Conservation (phyloP, 345 rosid species). For the Ricinus communis region DNA sequence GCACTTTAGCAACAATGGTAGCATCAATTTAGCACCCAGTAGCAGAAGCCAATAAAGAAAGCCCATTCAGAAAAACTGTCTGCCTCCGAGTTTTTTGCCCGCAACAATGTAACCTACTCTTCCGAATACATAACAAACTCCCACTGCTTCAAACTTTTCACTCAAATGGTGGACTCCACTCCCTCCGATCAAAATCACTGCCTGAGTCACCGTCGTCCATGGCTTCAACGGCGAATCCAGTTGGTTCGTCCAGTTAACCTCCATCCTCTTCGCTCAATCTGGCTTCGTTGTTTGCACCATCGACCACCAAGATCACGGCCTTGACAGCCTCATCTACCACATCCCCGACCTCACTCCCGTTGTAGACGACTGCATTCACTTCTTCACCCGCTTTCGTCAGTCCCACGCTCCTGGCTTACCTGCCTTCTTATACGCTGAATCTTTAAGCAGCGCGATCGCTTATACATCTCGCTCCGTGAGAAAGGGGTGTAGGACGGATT, state of each 20-base stretch:
- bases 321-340: slow-evolving; percentile 55
- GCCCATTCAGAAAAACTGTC: slow-evolving; percentile 67
- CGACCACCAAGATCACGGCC: slow-evolving; percentile 97
- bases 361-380: slow-evolving; percentile 71
- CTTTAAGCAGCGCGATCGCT: slow-evolving; percentile 89
- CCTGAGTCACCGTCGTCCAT: slow-evolving; percentile 77
- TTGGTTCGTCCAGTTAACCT: slow-evolving; percentile 72
- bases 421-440: slow-evolving; percentile 76
- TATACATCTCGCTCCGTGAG: slow-evolving; percentile 73
- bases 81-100: slow-evolving; percentile 69
- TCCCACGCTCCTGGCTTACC: slow-evolving; percentile 54
- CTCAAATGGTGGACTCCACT: slow-evolving; percentile 88
- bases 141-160: slow-evolving; percentile 71
- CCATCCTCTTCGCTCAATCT: slow-evolving; percentile 70
- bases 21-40: slow-evolving; percentile 64
- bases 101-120: slow-evolving; percentile 67
- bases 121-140: slow-evolving; percentile 70
- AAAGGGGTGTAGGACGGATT: slow-evolving; percentile 72
- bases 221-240: slow-evolving; percentile 91
- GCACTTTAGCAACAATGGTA: background rate
- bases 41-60: slow-evolving; percentile 58
- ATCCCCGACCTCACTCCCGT: slow-evolving; percentile 74
- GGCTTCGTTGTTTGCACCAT: slow-evolving; percentile 82
- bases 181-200: slow-evolving; percentile 46
- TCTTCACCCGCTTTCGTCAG: slow-evolving; percentile 63